These are phyloP conservation scores for Cutaneotrichosporon dermatis DNA, from an alignment of 1,284 basidiomycete genomes.

Conservation along the genomic window DNA sequence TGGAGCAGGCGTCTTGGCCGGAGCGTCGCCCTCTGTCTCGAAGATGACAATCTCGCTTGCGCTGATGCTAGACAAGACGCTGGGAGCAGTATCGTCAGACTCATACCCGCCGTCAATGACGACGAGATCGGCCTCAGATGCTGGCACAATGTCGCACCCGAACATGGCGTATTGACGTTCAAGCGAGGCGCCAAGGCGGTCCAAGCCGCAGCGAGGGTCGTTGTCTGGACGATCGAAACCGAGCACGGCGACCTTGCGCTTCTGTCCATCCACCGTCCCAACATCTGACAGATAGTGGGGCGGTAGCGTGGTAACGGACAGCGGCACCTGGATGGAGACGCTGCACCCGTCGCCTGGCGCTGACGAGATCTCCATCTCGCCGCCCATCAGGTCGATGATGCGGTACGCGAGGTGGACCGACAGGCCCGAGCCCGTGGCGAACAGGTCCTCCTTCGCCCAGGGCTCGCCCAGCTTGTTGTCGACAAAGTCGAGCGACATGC, in stretches of 20 bases:
- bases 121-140: constrained; percentile 35
- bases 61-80: constrained; percentile 15
- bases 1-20: not conserved
- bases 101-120: constrained; percentile 33
- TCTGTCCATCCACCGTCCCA: not conserved
- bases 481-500: constrained; percentile 42
- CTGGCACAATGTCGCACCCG: constrained; percentile 28
- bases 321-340: constrained; percentile 41
- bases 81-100: constrained; percentile 8
- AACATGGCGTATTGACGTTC: constrained; percentile 29
- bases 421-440: constrained; percentile 40
- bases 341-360: constrained; percentile 36
- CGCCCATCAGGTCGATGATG: constrained; percentile 45
- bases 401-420: constrained; percentile 44
- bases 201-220: constrained; percentile 7
- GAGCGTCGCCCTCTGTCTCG: constrained; percentile 24
- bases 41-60: constrained; percentile 36
- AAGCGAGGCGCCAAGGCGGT: constrained; percentile 24
- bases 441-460: constrained; percentile 43
- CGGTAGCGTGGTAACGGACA: constrained; percentile 8
- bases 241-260: constrained; percentile 28
- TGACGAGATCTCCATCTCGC: constrained; percentile 43
- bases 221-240: constrained; percentile 26
- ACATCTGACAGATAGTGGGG: not conserved
- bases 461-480: constrained; percentile 34